Conservation (phyloP, 768 basidiomycete species). For the Lentinula sp. region DNA sequence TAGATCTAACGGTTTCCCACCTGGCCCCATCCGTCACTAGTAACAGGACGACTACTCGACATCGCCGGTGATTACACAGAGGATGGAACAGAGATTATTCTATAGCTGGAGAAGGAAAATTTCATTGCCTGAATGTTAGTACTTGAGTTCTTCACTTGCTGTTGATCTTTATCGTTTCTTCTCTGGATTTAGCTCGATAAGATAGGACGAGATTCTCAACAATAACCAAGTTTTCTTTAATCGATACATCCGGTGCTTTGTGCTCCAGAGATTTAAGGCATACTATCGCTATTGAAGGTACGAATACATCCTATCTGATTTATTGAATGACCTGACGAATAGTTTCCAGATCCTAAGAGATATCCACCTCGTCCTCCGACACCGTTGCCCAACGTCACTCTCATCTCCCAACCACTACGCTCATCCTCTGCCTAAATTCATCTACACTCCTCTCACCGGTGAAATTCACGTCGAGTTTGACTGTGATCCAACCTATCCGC, state of each 20-base stretch:
- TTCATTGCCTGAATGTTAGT: slow-evolving; percentile 69
- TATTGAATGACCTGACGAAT: too few species aligned
- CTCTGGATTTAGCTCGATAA: slow-evolving; percentile 39
- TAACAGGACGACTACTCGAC: slow-evolving; percentile 50
- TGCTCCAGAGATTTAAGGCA: slow-evolving; percentile 78
- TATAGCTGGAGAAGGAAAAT: slow-evolving; percentile 70
- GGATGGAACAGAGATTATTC: slow-evolving; percentile 56
- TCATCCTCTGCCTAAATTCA: slow-evolving; percentile 71
- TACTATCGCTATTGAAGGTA: slow-evolving; percentile 76
- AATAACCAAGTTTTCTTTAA: slow-evolving; percentile 84
- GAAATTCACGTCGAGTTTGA: slow-evolving; percentile 58
- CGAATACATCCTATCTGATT: background rate
- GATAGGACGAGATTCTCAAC: slow-evolving; percentile 57
- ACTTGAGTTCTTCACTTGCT: background rate
- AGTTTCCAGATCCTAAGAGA: slow-evolving; percentile 29
- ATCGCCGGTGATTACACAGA: slow-evolving; percentile 45
- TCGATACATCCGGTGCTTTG: slow-evolving; percentile 72
- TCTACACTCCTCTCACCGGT: slow-evolving; percentile 44
- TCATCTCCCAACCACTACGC: slow-evolving; percentile 77
- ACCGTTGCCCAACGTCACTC: slow-evolving; percentile 66
- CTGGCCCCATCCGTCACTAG: slow-evolving; percentile 48
- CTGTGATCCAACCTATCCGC: slow-evolving; percentile 61
- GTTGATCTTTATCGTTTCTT: too few species aligned
- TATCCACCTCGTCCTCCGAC: slow-evolving; percentile 64
- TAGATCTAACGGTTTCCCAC: slow-evolving; percentile 11